These are phyloP conservation scores for Nannochloris sp. DNA, from an alignment of 139 green algal species.

Conservation along the genomic window DNA sequence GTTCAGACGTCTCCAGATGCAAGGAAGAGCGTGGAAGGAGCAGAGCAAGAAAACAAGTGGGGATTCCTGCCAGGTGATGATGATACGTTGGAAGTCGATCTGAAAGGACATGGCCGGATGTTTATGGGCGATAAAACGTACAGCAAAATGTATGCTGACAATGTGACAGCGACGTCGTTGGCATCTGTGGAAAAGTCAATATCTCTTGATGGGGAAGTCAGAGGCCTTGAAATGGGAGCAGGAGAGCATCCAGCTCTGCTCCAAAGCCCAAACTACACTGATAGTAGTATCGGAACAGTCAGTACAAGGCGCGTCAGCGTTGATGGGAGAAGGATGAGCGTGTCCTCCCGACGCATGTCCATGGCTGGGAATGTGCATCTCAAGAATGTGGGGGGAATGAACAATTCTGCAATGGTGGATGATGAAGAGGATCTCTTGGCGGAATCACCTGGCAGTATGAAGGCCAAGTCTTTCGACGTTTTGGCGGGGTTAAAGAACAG, in stretches of 20 bases:
- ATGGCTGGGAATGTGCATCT: neutral
- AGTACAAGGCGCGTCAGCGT: conserved; percentile 19
- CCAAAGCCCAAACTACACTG: conserved; percentile 20
- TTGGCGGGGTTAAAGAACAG: conserved; percentile 19
- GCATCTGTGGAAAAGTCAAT: conserved; percentile 8
- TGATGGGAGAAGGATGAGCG: conserved; percentile 15
- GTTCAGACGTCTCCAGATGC: conserved; percentile 7
- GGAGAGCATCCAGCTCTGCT: conserved; percentile 29
- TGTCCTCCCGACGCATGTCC: conserved; percentile 8
- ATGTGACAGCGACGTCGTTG: conserved; percentile 10
- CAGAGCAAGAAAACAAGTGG: conserved; percentile 52
- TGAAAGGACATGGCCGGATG: conserved; percentile 33
- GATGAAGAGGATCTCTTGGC: conserved; percentile 18
- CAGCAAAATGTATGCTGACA: conserved; percentile 50
- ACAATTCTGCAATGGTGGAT: conserved; percentile 6
- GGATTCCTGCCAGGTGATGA: conserved; percentile 65
- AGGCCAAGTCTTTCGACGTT: neutral
- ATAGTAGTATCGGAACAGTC: conserved; percentile 25
- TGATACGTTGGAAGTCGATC: conserved; percentile 47
- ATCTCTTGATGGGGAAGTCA: neutral
- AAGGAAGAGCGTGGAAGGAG: conserved; percentile 14
- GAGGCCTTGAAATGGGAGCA: conserved; percentile 9
- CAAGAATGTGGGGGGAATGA: conserved; percentile 10
- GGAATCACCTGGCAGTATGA: neutral
- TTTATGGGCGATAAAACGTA: conserved; percentile 69